Base-by-base conservation (phyloP, 140 eudicot species). In the Oenanthe javanica region DNA sequence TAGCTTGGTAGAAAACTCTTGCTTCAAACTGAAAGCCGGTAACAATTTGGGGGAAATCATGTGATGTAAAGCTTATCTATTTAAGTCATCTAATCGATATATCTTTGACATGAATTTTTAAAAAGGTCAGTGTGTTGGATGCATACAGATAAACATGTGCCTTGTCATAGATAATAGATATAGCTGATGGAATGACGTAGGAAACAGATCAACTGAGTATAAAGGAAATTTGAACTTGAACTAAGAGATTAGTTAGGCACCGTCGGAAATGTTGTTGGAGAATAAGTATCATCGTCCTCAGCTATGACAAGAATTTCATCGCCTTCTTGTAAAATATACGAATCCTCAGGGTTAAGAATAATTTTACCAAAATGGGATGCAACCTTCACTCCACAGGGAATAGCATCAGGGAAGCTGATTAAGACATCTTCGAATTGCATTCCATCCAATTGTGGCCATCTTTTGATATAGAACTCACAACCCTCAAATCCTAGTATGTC, bases 401-500 rank as follows among this genome's bases (percentile, higher is more conserved):
- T 86, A 15, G 98, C 98, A 75, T 93, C 94, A 10, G 96, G 96
- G 79, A 93, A 93, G 90, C 96, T 90, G 81, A 93, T 88, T 51
- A 93, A 84, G 25, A 91, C 94, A 81, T 93, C 98, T 82, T 89
- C 96, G 71, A 93, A 93, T 46, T 23, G 93, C 98, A 93, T 91
- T 63, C 98, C 98, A 71, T 91, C 94, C 87, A 93, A 82, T 83
- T 93, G 91, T 21, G 94, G 90, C 98, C 96, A 93, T 83, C 89
- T 86, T 85, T 89, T 93, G 77, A 93, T 93, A 84, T 93, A 93
- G 85, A 93, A 93, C 87, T 93, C 98, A 61, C 96, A 91, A 80
- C 89, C 89, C 79, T 93, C 98, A 83, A 93, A 93, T 23, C 98
- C 98, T 61, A 93, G 96, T 76, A 93, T 93, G 80, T 93, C 96